These are phyloP conservation scores for Penicillium sp. DNA, from an alignment of 2,329 filamentous ascomycete genomes.

Conservation along the genomic window DNA sequence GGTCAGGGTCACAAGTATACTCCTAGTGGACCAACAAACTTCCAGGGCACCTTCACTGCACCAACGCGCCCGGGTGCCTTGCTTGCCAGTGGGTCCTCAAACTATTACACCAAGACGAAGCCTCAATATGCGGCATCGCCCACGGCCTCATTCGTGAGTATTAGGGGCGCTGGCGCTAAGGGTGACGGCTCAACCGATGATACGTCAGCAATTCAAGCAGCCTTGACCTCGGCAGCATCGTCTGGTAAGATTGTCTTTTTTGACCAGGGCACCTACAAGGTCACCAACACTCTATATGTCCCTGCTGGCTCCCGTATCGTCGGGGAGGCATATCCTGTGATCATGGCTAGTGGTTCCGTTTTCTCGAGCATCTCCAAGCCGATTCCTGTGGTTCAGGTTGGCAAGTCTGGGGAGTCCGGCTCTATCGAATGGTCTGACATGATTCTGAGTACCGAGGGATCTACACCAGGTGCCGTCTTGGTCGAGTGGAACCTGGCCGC, in stretches of 20 bases:
- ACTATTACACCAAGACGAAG: slow-evolving; percentile 51
- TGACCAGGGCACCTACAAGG: slow-evolving; percentile 55
- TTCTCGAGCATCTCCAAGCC: slow-evolving; percentile 60
- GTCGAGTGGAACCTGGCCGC: slow-evolving; percentile 69
- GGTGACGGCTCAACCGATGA: slow-evolving; percentile 60
- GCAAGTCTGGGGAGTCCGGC: slow-evolving; percentile 61
- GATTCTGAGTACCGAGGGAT: slow-evolving; percentile 66
- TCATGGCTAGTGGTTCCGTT: slow-evolving; percentile 55
- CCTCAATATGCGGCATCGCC: slow-evolving; percentile 51
- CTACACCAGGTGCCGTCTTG: slow-evolving; percentile 65
- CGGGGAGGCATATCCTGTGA: slow-evolving; percentile 56
- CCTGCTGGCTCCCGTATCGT: slow-evolving; percentile 53
- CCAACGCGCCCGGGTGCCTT: slow-evolving; percentile 46
- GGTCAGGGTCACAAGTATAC: slow-evolving; percentile 47
- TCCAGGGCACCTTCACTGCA: slow-evolving; percentile 46
- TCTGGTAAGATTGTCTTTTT: slow-evolving; percentile 55
- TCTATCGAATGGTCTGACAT: slow-evolving; percentile 69
- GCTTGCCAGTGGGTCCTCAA: slow-evolving; percentile 40
- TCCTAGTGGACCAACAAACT: slow-evolving; percentile 44
- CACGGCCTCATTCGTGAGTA: slow-evolving; percentile 44
- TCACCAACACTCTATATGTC: slow-evolving; percentile 48
- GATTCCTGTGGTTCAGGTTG: slow-evolving; percentile 65
- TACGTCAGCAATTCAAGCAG: slow-evolving; percentile 57
- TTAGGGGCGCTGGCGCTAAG: slow-evolving; percentile 43
- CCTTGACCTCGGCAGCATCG: slow-evolving; percentile 52